Conservation (phyloP, 805 yeast genomes). For the Naumovozyma baii region DNA sequence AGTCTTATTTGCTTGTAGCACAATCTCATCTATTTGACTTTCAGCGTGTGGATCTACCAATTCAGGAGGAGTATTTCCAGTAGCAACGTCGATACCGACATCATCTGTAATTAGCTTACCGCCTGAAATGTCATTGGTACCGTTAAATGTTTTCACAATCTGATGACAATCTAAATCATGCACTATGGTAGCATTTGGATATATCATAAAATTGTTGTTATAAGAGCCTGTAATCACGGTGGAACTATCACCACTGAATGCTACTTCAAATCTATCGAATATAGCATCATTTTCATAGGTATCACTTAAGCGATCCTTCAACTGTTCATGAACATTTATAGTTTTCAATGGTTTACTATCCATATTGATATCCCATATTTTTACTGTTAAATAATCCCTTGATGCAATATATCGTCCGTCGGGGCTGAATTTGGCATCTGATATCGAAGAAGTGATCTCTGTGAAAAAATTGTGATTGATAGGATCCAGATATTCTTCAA, state of each 20-base stretch:
- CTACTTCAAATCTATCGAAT: conserved; percentile 96
- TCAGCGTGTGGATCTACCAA: conserved; percentile 3
- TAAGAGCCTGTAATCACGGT: conserved; percentile 95
- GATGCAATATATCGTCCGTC: conserved; percentile 94
- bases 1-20: conserved; percentile 93
- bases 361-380: conserved; percentile 97
- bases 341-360: conserved; percentile 90
- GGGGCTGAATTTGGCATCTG: conserved; percentile 84
- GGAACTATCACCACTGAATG: conserved; percentile 84
- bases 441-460: conserved; percentile 88
- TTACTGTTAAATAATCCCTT: conserved; percentile 93
- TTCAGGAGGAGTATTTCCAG: background rate
- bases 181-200: conserved; percentile 64
- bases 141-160: background rate
- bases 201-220: conserved; percentile 93
- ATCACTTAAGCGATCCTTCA: conserved; percentile 87
- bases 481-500: conserved; percentile 90
- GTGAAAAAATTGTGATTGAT: conserved; percentile 91
- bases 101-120: conserved; percentile 3
- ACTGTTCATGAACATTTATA: conserved; percentile 89
- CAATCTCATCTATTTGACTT: conserved; percentile 43
- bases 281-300: conserved; percentile 98
- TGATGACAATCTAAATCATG: conserved; percentile 9
- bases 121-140: conserved; percentile 5
- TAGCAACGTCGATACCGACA: background rate